Conservation (phyloP, 495 filamentous ascomycete species). For the Penicillium coffeae region DNA sequence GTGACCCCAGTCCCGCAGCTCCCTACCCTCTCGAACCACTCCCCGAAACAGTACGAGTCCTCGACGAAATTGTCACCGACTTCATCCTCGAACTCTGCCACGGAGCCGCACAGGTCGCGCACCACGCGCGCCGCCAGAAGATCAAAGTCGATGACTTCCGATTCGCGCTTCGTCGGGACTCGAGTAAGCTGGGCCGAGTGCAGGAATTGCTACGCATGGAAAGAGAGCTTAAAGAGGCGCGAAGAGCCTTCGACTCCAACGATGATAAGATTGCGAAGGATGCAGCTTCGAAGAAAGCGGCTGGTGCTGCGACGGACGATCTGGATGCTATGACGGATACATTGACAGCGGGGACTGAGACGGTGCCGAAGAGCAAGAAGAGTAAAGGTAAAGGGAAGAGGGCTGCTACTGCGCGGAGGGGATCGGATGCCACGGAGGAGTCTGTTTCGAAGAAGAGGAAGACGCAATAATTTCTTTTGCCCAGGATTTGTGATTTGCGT, state of each 20-base stretch:
- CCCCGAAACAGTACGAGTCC: conserved; percentile 74
- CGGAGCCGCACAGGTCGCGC: conserved; percentile 75
- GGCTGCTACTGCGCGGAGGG: conserved; percentile 24
- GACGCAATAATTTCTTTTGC: conserved; percentile 12
- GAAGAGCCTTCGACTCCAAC: conserved; percentile 62
- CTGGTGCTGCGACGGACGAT: conserved; percentile 9
- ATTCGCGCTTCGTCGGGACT: conserved; percentile 82
- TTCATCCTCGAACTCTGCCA: conserved; percentile 87
- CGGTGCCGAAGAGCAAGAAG: too few relatives aligned
- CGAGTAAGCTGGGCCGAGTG: conserved; percentile 81
- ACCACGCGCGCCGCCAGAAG: conserved; percentile 81
- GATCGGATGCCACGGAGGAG: conserved; percentile 45
- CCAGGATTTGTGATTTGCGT: too few relatives aligned
- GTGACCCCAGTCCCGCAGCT: conserved; percentile 57
- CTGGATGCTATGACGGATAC: conserved; percentile 22
- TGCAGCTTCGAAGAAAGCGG: conserved; percentile 11
- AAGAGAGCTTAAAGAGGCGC: conserved; percentile 69
- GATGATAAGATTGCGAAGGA: conserved; percentile 48
- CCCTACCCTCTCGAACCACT: conserved; percentile 56
- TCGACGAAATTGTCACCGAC: conserved; percentile 93
- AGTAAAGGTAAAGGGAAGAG: conserved; percentile 43
- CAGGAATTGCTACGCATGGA: conserved; percentile 81
- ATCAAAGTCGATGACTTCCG: conserved; percentile 98
- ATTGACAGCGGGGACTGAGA: conserved; percentile 7
- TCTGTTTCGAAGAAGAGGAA: conserved; percentile 42